phyloP scores from a whole-genome alignment of 2,329 filamentous ascomycete genomes.

The Venturia nashicola region DNA sequence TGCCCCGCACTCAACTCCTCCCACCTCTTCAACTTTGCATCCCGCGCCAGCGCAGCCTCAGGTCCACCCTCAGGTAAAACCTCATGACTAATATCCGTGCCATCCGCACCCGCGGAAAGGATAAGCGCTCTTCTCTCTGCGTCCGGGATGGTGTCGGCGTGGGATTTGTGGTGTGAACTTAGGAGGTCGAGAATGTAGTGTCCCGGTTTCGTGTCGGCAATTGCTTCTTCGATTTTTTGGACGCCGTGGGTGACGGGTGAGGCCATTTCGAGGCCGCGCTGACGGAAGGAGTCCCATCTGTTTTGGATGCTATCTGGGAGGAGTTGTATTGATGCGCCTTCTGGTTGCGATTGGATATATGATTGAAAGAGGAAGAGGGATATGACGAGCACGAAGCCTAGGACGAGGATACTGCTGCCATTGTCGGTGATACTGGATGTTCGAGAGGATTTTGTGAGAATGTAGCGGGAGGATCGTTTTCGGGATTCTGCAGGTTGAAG shows the following conservation, averaged over 20 bases:
- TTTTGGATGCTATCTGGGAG: neutral
- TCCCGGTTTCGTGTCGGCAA: neutral
- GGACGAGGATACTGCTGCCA: constrained; percentile 43
- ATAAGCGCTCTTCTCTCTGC: constrained; percentile 27
- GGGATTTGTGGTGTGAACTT: constrained; percentile 16
- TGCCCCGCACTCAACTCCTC: constrained; percentile 54
- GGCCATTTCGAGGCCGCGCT: neutral
- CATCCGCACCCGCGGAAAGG: constrained; percentile 21
- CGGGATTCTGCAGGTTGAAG: constrained; percentile 40
- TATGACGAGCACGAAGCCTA: constrained; percentile 49
- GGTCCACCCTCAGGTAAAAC: constrained; percentile 21
- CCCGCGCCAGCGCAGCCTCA: constrained; percentile 21
- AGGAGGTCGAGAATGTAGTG: constrained; percentile 11
- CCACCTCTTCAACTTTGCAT: constrained; percentile 49
- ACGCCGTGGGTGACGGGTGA: neutral
- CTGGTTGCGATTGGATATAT: constrained; percentile 32
- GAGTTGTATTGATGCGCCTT: neutral
- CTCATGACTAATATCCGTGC: constrained; percentile 23
- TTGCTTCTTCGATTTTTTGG: neutral
- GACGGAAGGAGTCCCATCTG: neutral
- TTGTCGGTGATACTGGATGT: constrained; percentile 30
- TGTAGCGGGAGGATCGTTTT: constrained; percentile 48
- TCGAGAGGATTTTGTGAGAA: constrained; percentile 39
- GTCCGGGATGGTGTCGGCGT: neutral
- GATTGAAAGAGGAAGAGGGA: constrained; percentile 43